Percentiles rank a stretch among this genome's conserved stretches.
Evolutionary conservation across 176 grass and related monocot genomes (phyloP).

Genomic region (Carex cristatella): DNA sequence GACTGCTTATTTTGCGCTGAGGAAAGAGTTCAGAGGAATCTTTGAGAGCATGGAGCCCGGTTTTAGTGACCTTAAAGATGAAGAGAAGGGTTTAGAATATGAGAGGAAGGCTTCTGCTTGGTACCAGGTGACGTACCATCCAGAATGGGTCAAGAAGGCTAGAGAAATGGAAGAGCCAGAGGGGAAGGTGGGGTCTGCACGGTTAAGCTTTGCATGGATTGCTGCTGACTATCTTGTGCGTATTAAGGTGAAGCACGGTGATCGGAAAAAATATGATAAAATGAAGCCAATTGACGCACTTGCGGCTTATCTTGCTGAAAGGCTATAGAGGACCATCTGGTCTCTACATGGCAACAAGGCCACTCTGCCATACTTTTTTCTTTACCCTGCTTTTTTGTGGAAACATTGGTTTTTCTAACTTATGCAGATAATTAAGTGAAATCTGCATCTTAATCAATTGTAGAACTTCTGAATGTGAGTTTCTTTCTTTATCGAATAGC

Average conservation of each 20-base stretch:
- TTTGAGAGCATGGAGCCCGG: slow-evolving; percentile 41
- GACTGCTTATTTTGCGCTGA: slow-evolving; percentile 55
- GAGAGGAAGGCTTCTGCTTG: slow-evolving; percentile 77
- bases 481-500: not conserved
- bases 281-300: slow-evolving; percentile 50
- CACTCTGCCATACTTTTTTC: slow-evolving; percentile 49
- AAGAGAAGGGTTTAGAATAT: slow-evolving; percentile 41
- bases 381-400: not conserved
- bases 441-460: not conserved
- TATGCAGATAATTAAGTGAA: not conserved
- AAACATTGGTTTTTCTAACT: not conserved
- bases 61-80: slow-evolving; percentile 32
- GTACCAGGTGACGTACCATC: slow-evolving; percentile 90
- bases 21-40: slow-evolving; percentile 43
- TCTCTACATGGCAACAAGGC: slow-evolving; percentile 34
- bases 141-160: slow-evolving; percentile 47
- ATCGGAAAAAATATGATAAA: slow-evolving; percentile 23
- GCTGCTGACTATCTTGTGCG: slow-evolving; percentile 56
- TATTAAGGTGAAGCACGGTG: slow-evolving; percentile 49
- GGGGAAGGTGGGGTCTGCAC: slow-evolving; percentile 21
- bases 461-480: not conserved
- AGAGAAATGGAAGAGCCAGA: slow-evolving; percentile 36
- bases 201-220: slow-evolving; percentile 90
- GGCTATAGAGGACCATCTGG: slow-evolving; percentile 27
- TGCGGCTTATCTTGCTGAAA: slow-evolving; percentile 52